Evolutionary conservation across 2,329 filamentous ascomycete genomes (phyloP).

Genomic region (Talaromyces marneffei): DNA sequence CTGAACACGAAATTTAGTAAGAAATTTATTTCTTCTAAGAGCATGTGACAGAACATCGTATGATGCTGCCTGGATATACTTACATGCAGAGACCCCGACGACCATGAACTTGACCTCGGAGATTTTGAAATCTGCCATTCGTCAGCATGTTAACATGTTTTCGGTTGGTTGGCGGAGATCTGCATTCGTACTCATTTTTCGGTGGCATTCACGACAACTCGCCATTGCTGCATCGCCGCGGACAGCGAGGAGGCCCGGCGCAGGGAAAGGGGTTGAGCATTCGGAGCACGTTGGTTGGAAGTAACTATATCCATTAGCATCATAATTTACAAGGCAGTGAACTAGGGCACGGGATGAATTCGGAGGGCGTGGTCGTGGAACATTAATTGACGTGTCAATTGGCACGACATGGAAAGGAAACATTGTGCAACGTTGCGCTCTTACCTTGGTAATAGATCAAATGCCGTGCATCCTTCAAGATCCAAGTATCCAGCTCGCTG

Average conservation of each 20-base stretch:
- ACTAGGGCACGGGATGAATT: not conserved
- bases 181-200: slow-evolving; percentile 57
- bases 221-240: slow-evolving; percentile 67
- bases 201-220: slow-evolving; percentile 72
- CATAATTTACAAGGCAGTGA: not conserved
- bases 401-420: not conserved
- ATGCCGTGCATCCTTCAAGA: slow-evolving; percentile 64
- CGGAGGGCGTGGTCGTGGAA: not conserved
- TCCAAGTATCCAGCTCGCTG: slow-evolving; percentile 74
- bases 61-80: slow-evolving; percentile 16
- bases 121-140: slow-evolving; percentile 53
- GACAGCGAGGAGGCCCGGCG: slow-evolving; percentile 63
- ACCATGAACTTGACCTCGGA: slow-evolving; percentile 72
- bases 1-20: not conserved
- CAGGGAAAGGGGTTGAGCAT: slow-evolving; percentile 63
- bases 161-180: not conserved
- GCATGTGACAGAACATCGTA: not conserved
- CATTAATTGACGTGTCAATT: not conserved
- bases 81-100: slow-evolving; percentile 54
- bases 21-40: not conserved
- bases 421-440: slow-evolving; percentile 12
- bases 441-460: slow-evolving; percentile 68
- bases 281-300: slow-evolving; percentile 72
- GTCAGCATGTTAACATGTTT: slow-evolving; percentile 10
- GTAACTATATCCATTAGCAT: slow-evolving; percentile 46